phyloP scores from a whole-genome alignment of 208 protist species.

The Leishmania martiniquensis region DNA sequence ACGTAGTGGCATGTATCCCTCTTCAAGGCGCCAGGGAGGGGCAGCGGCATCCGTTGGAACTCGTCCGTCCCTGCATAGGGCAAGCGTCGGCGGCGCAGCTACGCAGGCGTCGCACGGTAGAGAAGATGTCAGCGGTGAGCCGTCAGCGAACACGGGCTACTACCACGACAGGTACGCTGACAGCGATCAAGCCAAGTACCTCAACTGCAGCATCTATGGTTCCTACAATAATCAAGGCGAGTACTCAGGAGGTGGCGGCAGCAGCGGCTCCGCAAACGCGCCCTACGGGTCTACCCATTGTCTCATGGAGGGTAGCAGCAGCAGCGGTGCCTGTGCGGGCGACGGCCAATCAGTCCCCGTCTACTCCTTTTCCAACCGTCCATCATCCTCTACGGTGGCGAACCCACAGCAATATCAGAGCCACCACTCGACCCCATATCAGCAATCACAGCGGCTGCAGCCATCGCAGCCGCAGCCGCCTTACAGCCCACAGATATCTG shows the following conservation, averaged over 20 bases:
- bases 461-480: conserved; percentile 1
- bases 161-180: background rate
- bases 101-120: background rate
- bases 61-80: background rate
- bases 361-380: background rate
- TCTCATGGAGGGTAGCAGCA: background rate
- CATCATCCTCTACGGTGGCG: background rate
- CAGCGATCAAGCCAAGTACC: background rate
- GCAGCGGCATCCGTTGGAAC: background rate
- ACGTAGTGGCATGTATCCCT: conserved; percentile 19
- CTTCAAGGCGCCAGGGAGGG: conserved; percentile 11
- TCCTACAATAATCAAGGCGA: conserved; percentile 4
- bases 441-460: conserved; percentile 3
- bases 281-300: background rate
- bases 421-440: background rate
- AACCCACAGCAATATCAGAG: background rate
- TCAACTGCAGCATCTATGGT: conserved; percentile 8
- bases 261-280: background rate
- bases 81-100: background rate
- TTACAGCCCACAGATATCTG: conserved; percentile 1
- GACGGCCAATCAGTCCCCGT: background rate
- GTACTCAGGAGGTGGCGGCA: conserved; percentile 6
- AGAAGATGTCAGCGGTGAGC: conserved; percentile 1
- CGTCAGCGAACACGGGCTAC: background rate
- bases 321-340: background rate